Percentiles rank a stretch among this genome's conserved stretches.
Evolutionary conservation across 805 yeast genomes (phyloP).

Genomic region (Saccharomyces paradoxus): DNA sequence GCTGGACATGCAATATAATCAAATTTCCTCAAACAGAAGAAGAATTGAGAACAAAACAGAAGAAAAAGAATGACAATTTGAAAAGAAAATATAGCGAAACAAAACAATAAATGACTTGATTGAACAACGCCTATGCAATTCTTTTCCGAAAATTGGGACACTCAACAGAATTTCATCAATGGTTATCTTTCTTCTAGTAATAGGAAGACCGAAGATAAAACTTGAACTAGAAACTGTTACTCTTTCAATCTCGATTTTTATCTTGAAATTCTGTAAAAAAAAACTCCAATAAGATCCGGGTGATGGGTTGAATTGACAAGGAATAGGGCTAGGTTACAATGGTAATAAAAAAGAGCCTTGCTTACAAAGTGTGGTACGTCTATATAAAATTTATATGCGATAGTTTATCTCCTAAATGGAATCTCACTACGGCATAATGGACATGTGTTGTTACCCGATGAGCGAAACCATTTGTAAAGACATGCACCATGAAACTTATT

Average conservation of each 20-base stretch:
- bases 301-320: background rate
- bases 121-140: background rate
- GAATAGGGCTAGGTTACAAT: background rate
- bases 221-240: too few species aligned
- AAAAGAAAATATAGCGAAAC: background rate
- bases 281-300: background rate
- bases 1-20: background rate
- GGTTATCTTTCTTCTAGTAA: background rate
- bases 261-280: background rate
- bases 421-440: constrained; percentile 72
- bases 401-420: constrained; percentile 21
- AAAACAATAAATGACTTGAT: background rate
- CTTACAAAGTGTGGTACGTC: background rate
- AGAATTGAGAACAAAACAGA: background rate
- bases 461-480: constrained; percentile 93
- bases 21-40: background rate
- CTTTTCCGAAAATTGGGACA: background rate
- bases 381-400: background rate
- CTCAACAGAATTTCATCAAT: background rate
- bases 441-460: constrained; percentile 86
- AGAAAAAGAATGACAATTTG: background rate
- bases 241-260: too few species aligned
- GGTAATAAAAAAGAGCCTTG: background rate
- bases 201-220: too few species aligned
- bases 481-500: constrained; percentile 95